Base-by-base conservation (phyloP, 352 stramenopile genomes). In the Globisporangium cederbergense region DNA sequence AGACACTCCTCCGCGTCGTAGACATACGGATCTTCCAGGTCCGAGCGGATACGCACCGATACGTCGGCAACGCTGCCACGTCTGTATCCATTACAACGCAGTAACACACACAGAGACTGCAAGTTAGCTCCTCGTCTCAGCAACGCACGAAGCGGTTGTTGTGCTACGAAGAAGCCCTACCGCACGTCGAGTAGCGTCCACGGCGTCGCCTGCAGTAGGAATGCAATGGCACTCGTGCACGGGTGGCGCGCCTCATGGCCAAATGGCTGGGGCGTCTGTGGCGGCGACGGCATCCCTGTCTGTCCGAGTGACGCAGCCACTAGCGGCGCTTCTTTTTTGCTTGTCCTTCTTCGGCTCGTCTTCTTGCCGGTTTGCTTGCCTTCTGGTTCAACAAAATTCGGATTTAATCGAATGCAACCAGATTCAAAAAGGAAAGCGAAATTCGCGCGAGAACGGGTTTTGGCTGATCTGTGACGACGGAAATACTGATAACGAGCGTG, bases 11-110 rank as follows among this genome's bases (percentile, higher is more conserved):
- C 64, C 10, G 50, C 38, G 25, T 72, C 52, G 32, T 72, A 66
- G 13, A 71, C 61, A 2, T 38, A 18, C 2, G 25, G 28, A 18
- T 62, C 58, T 16, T 66, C 62, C 20, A 55, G 53, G 16, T 68
- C 49, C 16, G 67, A 46, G 3, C 53, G 9, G 20, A 83, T 68
- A 18, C 67, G 46, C 42, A 90, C 70, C 1, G 71, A 73, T 36
- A 88, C 70, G 16, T 91, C 77, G 1, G 73, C 71, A 32, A 74
- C 32, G 43, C 77, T 89, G 1, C 80, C 80, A n/a, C 78, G 77
- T 30, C 79, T 84, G 47, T 10, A n/a, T 3, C 16, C 10, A 42
- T 42, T 10, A 30, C 4, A 51, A 1, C 13, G 64, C 2, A 28
- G 6, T 45, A 32, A 20, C 40, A 30, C 6, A 16, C 25, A 49